Evolutionary conservation across 495 filamentous ascomycete genomes (phyloP).

Genomic region (Hypoxylon fragiforme): DNA sequence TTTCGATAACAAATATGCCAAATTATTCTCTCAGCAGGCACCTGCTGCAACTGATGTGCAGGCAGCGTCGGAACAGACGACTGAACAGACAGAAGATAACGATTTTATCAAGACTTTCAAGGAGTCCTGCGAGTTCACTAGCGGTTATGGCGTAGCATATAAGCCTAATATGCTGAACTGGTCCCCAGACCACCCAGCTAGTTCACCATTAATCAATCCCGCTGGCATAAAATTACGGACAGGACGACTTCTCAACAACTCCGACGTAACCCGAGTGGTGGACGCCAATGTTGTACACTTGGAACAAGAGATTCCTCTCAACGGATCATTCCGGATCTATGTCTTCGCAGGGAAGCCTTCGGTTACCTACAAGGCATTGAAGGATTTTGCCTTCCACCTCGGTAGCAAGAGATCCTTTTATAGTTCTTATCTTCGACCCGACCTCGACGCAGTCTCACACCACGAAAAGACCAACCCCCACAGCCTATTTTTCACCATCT

Average conservation of each 20-base stretch:
- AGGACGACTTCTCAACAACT: constrained; percentile 72
- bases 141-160: constrained; percentile 72
- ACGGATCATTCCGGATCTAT: constrained; percentile 85
- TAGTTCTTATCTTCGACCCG: constrained; percentile 60
- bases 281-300: constrained; percentile 86
- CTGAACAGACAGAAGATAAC: constrained; percentile 53
- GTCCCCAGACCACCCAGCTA: constrained; percentile 69
- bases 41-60: constrained; percentile 54
- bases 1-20: constrained; percentile 74
- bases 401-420: constrained; percentile 70
- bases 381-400: constrained; percentile 68
- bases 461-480: constrained; percentile 85
- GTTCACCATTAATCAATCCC: constrained; percentile 68
- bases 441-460: constrained; percentile 67
- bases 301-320: constrained; percentile 84
- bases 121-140: constrained; percentile 70
- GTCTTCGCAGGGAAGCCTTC: constrained; percentile 74
- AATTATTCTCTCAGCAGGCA: constrained; percentile 65
- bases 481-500: constrained; percentile 76
- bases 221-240: constrained; percentile 62
- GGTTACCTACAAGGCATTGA: constrained; percentile 58
- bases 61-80: constrained; percentile 44
- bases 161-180: constrained; percentile 62
- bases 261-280: constrained; percentile 78
- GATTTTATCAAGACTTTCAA: constrained; percentile 73